phyloP scores from a whole-genome alignment of 192 early-diverging fungal species.

The Lunasporangiospora selenospora region DNA sequence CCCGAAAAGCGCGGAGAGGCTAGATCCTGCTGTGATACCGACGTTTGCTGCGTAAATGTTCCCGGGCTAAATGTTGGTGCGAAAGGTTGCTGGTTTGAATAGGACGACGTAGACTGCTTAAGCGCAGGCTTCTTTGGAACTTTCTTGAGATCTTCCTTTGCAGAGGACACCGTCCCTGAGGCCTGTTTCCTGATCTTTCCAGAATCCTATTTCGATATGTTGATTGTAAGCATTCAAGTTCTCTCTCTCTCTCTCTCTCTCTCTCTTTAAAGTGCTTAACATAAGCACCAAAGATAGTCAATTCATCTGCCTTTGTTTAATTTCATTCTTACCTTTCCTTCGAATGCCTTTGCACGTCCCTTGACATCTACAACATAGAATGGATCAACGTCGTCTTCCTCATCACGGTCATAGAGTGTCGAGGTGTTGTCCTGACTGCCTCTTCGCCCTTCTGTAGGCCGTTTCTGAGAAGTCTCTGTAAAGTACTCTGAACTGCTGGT shows the following conservation, averaged over 20 bases:
- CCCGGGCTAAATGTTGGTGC: constrained; percentile 8
- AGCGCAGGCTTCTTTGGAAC: constrained; percentile 14
- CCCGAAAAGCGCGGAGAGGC: too few species aligned
- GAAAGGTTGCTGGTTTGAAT: constrained; percentile 24
- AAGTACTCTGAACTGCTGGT: too few species aligned
- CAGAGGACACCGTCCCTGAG: neutral
- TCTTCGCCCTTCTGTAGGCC: too few species aligned
- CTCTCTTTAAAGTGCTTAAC: too few species aligned
- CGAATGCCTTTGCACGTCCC: constrained; percentile 25
- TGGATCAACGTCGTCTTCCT: constrained; percentile 27
- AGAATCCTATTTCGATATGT: neutral
- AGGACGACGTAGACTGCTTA: constrained; percentile 15
- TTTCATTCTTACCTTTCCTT: constrained; percentile 15
- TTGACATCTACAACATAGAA: constrained; percentile 36
- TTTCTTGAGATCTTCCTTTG: neutral
- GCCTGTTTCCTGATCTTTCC: constrained; percentile 1
- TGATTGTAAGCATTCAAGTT: neutral
- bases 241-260: too few species aligned
- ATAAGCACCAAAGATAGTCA: too few species aligned
- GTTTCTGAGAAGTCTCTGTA: too few species aligned
- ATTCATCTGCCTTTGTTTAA: too few species aligned
- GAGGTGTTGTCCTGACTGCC: too few species aligned
- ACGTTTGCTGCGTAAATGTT: too few species aligned
- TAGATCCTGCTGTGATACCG: too few species aligned
- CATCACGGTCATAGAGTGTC: constrained; percentile 36